phyloP scores from a whole-genome alignment of 257 asterid species.

The Ocimum tenuiflorum region DNA sequence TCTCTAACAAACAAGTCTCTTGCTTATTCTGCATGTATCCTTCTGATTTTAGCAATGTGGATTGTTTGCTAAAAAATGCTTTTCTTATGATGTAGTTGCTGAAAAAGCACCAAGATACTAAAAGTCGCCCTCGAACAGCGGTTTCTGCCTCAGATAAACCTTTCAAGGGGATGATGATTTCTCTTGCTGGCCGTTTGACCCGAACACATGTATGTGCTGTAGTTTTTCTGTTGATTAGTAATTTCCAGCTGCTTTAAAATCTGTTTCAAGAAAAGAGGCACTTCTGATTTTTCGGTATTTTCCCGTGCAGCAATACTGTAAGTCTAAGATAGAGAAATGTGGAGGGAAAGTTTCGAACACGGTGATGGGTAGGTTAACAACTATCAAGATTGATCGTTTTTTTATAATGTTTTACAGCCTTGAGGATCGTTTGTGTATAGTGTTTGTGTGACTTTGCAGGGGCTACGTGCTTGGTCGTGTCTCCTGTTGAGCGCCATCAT shows the following conservation, averaged over 20 bases:
- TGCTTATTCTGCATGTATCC: background rate
- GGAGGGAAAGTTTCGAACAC: conserved; percentile 70
- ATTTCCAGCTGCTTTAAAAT: background rate
- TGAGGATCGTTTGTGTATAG: too few species aligned
- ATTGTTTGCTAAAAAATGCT: background rate
- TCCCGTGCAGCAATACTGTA: conserved; percentile 65
- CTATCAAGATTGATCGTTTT: background rate
- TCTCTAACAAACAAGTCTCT: too few species aligned
- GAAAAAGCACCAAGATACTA: conserved; percentile 36
- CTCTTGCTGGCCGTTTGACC: conserved; percentile 68
- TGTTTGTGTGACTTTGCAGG: conserved; percentile 34
- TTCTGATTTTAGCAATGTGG: background rate
- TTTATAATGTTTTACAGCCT: background rate
- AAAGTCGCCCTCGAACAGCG: conserved; percentile 23
- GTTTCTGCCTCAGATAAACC: conserved; percentile 35
- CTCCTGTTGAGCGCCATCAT: conserved; percentile 66
- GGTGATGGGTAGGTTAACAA: conserved; percentile 44
- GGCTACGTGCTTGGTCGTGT: conserved; percentile 56
- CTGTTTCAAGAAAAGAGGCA: background rate
- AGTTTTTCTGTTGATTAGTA: too few species aligned
- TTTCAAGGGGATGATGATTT: conserved; percentile 53
- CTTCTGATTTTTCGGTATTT: background rate
- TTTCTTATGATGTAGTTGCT: conserved; percentile 39
- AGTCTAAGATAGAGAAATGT: conserved; percentile 56
- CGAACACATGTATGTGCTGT: conserved; percentile 46